These are phyloP conservation scores for Penicillium longicatenatum DNA, from an alignment of 495 filamentous ascomycete genomes.

Conservation along the genomic window DNA sequence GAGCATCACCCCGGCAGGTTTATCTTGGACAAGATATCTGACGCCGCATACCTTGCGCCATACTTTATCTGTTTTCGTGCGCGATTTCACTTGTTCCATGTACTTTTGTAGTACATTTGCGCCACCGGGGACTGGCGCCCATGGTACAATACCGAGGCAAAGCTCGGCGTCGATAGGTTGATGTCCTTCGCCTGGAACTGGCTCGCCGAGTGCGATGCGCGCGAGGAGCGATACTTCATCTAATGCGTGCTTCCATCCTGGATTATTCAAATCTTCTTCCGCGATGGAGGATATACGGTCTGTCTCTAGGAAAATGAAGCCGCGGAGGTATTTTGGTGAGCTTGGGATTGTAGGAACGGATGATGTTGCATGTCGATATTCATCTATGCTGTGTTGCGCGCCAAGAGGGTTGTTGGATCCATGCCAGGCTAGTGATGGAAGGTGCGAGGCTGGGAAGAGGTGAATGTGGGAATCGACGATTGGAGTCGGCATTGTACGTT, in stretches of 20 bases:
- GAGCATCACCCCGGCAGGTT: conserved; percentile 63
- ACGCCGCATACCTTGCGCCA: conserved; percentile 67
- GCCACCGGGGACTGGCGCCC: conserved; percentile 75
- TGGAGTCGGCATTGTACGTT: conserved; percentile 23
- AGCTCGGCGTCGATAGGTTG: conserved; percentile 45
- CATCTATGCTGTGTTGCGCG: conserved; percentile 60
- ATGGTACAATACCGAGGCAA: conserved; percentile 71
- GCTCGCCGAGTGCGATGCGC: conserved; percentile 61
- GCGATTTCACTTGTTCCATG: conserved; percentile 43
- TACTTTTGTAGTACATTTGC: conserved; percentile 50
- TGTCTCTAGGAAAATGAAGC: conserved; percentile 80
- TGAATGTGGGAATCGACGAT: conserved; percentile 89
- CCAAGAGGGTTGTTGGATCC: conserved; percentile 55
- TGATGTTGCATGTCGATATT: conserved; percentile 50
- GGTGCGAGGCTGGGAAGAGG: conserved; percentile 69
- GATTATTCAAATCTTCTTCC: conserved; percentile 25
- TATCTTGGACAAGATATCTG: conserved; percentile 79
- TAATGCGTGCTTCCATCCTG: conserved; percentile 60
- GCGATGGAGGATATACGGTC: conserved; percentile 66
- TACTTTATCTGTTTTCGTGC: conserved; percentile 34
- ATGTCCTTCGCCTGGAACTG: conserved; percentile 62
- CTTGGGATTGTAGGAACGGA: conserved; percentile 12
- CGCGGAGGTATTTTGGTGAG: conserved; percentile 42
- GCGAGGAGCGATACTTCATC: conserved; percentile 68
- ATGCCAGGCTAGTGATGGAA: conserved; percentile 66